phyloP scores from a whole-genome alignment of 1,284 basidiomycete species.

The Afroboletus lepidellus region DNA sequence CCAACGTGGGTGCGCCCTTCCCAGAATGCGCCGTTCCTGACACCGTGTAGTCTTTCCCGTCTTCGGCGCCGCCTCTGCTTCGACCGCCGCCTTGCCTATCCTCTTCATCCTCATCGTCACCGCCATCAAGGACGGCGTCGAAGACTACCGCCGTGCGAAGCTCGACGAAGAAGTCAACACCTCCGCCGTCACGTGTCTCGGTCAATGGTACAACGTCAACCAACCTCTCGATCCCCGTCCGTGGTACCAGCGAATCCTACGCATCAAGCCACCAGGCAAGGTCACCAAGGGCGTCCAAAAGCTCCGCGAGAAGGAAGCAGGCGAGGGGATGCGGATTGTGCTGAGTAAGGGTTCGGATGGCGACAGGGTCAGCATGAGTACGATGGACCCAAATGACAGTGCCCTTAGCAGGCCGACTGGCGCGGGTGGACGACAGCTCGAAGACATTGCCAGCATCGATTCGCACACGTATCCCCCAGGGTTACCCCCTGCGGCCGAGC shows the following conservation, averaged over 20 bases:
- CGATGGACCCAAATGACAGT: constrained; percentile 40
- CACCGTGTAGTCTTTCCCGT: constrained; percentile 71
- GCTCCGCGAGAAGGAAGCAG: constrained; percentile 80
- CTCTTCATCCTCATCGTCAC: constrained; percentile 87
- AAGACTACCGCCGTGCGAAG: constrained; percentile 86
- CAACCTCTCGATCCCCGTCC: constrained; percentile 75
- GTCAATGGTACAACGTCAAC: constrained; percentile 89
- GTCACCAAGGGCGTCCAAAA: constrained; percentile 85
- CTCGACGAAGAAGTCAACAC: constrained; percentile 93
- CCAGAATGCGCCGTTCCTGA: constrained; percentile 6
- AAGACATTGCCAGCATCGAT: constrained; percentile 58
- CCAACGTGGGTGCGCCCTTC: constrained; percentile 52
- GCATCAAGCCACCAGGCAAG: constrained; percentile 65
- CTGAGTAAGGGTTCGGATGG: constrained; percentile 52
- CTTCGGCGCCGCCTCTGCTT: constrained; percentile 86
- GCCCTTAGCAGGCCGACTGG: constrained; percentile 33
- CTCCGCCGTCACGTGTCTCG: constrained; percentile 83
- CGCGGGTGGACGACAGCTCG: constrained; percentile 47
- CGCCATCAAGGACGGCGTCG: constrained; percentile 91
- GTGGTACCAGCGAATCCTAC: constrained; percentile 73
- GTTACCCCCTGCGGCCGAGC: constrained; percentile 20
- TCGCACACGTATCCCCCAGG: constrained; percentile 64
- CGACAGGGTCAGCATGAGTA: constrained; percentile 40
- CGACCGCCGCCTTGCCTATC: constrained; percentile 85
- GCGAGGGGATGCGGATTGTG: constrained; percentile 61